These are phyloP conservation scores for Candida xyloterini DNA, from an alignment of 805 yeast genomes.

Conservation along the genomic window DNA sequence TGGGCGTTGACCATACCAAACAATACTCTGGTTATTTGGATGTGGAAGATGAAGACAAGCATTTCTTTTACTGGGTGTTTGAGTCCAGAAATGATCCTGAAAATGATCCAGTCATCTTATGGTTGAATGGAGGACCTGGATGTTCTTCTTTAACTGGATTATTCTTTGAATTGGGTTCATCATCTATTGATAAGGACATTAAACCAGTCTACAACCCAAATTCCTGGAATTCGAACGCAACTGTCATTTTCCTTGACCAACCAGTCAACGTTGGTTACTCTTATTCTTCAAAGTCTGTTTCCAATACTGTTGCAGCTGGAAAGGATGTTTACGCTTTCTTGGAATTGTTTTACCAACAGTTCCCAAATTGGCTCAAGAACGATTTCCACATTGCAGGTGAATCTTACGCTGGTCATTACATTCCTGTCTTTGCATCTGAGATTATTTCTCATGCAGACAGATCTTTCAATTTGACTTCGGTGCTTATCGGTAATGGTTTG, in stretches of 20 bases:
- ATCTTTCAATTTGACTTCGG: slow-evolving; percentile 66
- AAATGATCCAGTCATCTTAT: slow-evolving; percentile 78
- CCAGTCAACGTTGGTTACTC: slow-evolving; percentile 94
- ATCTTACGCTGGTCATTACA: slow-evolving; percentile 82
- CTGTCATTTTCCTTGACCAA: slow-evolving; percentile 88
- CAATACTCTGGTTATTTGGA: slow-evolving; percentile 76
- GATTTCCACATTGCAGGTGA: slow-evolving; percentile 82
- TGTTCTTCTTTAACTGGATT: slow-evolving; percentile 90
- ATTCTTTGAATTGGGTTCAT: slow-evolving; percentile 89
- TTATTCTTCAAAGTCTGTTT: slow-evolving; percentile 60
- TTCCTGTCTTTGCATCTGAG: slow-evolving; percentile 64
- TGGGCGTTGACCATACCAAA: slow-evolving; percentile 60
- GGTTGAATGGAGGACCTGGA: slow-evolving; percentile 97
- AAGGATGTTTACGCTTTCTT: slow-evolving; percentile 83
- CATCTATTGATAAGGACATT: slow-evolving; percentile 61
- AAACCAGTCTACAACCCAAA: slow-evolving; percentile 75
- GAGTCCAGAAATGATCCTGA: slow-evolving; percentile 87
- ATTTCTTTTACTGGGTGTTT: slow-evolving; percentile 90
- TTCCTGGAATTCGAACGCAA: slow-evolving; percentile 91
- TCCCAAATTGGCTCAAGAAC: slow-evolving; percentile 62
- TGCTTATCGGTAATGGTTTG: slow-evolving; percentile 89
- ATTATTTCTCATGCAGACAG: slow-evolving; percentile 52
- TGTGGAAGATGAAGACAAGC: slow-evolving; percentile 69
- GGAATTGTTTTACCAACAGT: slow-evolving; percentile 76
- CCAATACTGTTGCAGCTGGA: slow-evolving; percentile 78